A percentile compares a stretch with the other conserved stretches of the same genome.
These are phyloP conservation scores for Tricholoma furcatifolium DNA, from an alignment of 768 basidiomycete genomes.

Conservation along the genomic window DNA sequence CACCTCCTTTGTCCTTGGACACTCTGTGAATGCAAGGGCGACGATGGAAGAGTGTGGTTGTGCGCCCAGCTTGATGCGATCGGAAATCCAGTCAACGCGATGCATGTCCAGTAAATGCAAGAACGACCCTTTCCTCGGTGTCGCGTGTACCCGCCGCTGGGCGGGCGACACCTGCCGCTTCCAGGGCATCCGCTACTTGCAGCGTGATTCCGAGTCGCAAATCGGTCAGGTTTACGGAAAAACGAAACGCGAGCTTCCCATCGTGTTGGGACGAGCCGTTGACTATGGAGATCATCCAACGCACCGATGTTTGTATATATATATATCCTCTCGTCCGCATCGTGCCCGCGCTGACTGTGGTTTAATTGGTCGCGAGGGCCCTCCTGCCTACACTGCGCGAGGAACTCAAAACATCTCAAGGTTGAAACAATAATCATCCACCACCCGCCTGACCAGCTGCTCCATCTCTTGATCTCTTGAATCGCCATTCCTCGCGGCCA, in stretches of 20 bases:
- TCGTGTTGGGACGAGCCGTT: conserved; percentile 64
- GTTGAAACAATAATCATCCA: conserved; percentile 60
- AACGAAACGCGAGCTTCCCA: conserved; percentile 64
- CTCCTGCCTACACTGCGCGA: conserved; percentile 63
- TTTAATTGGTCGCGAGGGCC: conserved; percentile 64
- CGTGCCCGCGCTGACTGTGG: too few relatives aligned
- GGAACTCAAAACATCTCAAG: conserved; percentile 63
- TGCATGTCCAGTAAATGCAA: conserved; percentile 85
- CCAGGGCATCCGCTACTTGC: conserved; percentile 79
- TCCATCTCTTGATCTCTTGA: too few relatives aligned
- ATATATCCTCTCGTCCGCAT: too few relatives aligned
- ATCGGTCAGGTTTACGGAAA: conserved; percentile 55
- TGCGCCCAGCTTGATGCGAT: too few relatives aligned
- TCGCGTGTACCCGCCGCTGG: conserved; percentile 84
- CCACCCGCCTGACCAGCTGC: conserved; percentile 75
- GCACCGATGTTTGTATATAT: conserved; percentile 79
- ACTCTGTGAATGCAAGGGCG: too few relatives aligned
- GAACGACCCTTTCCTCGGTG: conserved; percentile 72
- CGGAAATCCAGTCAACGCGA: conserved; percentile 76
- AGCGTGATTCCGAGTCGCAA: conserved; percentile 67
- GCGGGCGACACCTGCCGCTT: conserved; percentile 87
- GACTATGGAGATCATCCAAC: conserved; percentile 44
- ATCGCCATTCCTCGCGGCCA: too few relatives aligned
- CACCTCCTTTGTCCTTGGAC: too few relatives aligned
- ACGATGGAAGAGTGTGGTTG: too few relatives aligned